A percentile compares a stretch with the other conserved stretches of the same genome.
Evolutionary conservation across 176 grass and related monocot genomes (phyloP).

Genomic region (Aegilops sharonensis): DNA sequence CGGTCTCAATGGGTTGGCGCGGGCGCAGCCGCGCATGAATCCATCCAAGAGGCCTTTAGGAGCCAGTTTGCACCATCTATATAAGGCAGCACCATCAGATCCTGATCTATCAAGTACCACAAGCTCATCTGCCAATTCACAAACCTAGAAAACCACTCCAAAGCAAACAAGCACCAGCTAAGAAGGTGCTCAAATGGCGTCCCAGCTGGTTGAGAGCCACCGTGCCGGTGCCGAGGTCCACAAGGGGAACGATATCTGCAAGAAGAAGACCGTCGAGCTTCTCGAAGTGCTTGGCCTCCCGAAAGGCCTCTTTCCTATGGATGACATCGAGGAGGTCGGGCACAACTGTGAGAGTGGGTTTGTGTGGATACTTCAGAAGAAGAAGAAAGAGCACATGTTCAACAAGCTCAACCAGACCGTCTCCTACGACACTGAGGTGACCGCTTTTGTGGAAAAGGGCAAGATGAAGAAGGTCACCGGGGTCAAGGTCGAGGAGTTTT

Average conservation of each 20-base stretch:
- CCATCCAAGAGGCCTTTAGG: too few relatives aligned
- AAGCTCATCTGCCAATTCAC: background rate
- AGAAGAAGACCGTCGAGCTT: constrained; percentile 1
- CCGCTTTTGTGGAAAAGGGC: background rate
- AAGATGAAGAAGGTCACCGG: background rate
- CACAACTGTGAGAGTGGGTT: constrained; percentile 4
- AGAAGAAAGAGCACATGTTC: constrained; percentile 27
- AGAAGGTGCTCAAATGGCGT: background rate
- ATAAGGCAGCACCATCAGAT: background rate
- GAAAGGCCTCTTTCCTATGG: constrained; percentile 8
- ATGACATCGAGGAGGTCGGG: constrained; percentile 20
- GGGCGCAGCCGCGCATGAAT: background rate
- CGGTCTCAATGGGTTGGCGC: background rate
- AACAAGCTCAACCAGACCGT: constrained; percentile 32
- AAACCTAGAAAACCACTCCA: background rate
- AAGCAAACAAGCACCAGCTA: too few relatives aligned
- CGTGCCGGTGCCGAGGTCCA: background rate
- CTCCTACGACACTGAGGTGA: background rate
- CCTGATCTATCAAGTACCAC: background rate
- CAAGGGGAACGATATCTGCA: background rate
- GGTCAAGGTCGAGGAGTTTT: background rate
- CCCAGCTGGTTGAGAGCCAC: background rate
- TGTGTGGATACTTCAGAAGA: background rate
- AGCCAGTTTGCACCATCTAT: background rate
- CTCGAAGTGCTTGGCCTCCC: constrained; percentile 9